Evolutionary conservation across 768 basidiomycete genomes (phyloP), one percentile per base, ranked within the genome.

Genomic region (Dendrothele bispora): DNA sequence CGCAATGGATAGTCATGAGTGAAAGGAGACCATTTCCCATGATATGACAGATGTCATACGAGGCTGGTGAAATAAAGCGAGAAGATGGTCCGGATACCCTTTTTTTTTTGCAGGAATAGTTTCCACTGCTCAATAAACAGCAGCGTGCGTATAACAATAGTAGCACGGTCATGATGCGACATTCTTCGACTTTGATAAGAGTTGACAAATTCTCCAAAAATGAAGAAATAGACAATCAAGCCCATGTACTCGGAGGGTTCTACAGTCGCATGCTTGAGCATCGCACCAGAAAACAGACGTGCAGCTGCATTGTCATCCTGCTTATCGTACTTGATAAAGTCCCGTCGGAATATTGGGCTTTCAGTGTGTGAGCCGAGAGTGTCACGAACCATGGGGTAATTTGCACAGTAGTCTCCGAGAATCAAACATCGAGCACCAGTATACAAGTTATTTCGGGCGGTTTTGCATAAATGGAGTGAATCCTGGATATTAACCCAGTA

Each of bases 251-350:
- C 57, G 0, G 59, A 58, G 40, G 51, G 46, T 17, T 58, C n/a
- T n/a, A n/a, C n/a, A 29, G 0, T 55, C 28, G 3, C 38, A 15
- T 42, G 60, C 15, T 61, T 14, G 5, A 72, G 54, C 0, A 57
- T 51, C 0, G 46, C 51, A 3, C 64, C 60, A 10, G 65, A 67
- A 49, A 69, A 69, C 1, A 71, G 53, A 1, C 65, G 58, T 3
- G 63, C 49, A 1, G 68, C 70, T 0, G 67, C 70, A 32, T 52
- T 56, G 49, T 72, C 69, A 48, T 71, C 70, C 55, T 71, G 70
- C 10, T 60, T 37, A 42, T 72, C 67, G 0, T 66, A 32, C 34
- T 64, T 63, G 18, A 61, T 56, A 10, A 71, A 61, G 46, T 71
- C 69, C 0, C 62, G 61, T 4, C 25, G 27, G 43, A 61, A 67